Evolutionary conservation across 1,284 basidiomycete species (phyloP).

Genomic region (Leccinum pachyderme): DNA sequence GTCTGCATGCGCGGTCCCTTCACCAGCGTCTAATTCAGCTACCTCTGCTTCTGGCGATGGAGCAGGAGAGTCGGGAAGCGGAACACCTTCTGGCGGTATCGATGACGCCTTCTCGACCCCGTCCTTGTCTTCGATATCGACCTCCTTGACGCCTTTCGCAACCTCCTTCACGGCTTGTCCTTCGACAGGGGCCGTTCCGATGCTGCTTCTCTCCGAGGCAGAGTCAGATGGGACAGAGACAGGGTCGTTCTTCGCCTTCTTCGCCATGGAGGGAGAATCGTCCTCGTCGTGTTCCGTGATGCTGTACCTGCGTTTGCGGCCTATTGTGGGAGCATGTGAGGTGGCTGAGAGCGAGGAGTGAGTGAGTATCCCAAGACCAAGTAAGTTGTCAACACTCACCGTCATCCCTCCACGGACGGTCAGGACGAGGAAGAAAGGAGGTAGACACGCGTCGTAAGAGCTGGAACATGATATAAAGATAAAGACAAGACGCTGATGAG

Average conservation of each 20-base stretch:
- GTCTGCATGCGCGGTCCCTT: slow-evolving; percentile 32
- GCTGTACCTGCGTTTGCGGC: slow-evolving; percentile 63
- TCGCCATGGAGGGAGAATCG: slow-evolving; percentile 38
- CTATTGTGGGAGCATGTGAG: slow-evolving; percentile 66
- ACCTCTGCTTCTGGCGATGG: slow-evolving; percentile 14
- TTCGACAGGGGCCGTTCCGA: slow-evolving; percentile 28
- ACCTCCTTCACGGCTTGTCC: slow-evolving; percentile 63
- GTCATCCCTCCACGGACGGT: slow-evolving; percentile 73
- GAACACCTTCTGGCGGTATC: slow-evolving; percentile 45
- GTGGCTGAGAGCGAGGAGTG: slow-evolving; percentile 48
- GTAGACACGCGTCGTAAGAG: slow-evolving; percentile 68
- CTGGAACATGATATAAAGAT: slow-evolving; percentile 51
- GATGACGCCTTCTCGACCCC: slow-evolving; percentile 16
- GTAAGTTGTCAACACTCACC: slow-evolving; percentile 43
- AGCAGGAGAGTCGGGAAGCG: slow-evolving; percentile 48
- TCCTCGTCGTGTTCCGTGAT: slow-evolving; percentile 48
- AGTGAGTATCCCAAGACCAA: slow-evolving; percentile 4
- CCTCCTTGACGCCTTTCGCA: slow-evolving; percentile 65
- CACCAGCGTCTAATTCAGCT: slow-evolving; percentile 19
- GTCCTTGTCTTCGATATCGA: slow-evolving; percentile 53
- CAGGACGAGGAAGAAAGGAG: slow-evolving; percentile 66
- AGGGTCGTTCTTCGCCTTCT: slow-evolving; percentile 44
- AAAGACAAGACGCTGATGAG: background rate
- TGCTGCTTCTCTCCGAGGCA: slow-evolving; percentile 19
- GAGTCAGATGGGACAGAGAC: slow-evolving; percentile 19